Base-by-base conservation (phyloP, 352 stramenopile genomes). In the Globisporangium alternatum region DNA sequence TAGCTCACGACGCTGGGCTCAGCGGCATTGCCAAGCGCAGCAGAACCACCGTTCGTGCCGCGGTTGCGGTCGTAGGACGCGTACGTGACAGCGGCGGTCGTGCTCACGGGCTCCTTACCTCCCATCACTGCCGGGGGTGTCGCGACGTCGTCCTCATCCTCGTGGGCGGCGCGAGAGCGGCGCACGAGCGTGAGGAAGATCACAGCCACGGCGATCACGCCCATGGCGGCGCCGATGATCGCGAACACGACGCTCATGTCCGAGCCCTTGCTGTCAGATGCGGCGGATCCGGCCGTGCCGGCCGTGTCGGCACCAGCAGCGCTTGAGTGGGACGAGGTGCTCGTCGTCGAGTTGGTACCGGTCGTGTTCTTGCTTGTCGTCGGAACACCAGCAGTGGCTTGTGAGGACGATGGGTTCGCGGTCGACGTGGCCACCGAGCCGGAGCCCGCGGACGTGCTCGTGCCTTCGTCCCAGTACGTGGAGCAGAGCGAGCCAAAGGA, bases 161-260 rank as follows among this genome's bases (percentile, higher is more conserved):
- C 79, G 19, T 59, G 56, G 17, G 78, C 74, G 1, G 78, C 74
- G n/a, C 80, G 82, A 39, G 83, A 91, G 48, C 83, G 83, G 51
- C 83, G 83, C 63, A 91, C 83, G 22, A 91, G 78, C 44, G 80
- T 87, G 47, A 91, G 69, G 68, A 91, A 91, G 48, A 91, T 91
- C 3, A 91, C 75, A 19, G 77, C 83, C 10, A 91, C 83, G 12
- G 83, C 83, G 65, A 91, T 90, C n/a, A 91, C 80, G 51, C 83
- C 83, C 43, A 91, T 91, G 2, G 83, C 81, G 15, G 80, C 83
- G 13, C 83, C 83, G 43, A 91, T 87, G 56, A 91, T 91, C 13
- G 75, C 83, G 37, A 91, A 91, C 39, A 91, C 77, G 57, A 89
- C 77, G 47, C 75, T 90, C 80, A 90, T 86, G 65, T 90, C 80